A percentile compares a stretch with the other conserved stretches of the same genome.
Evolutionary conservation across 2,329 filamentous ascomycete genomes (phyloP).

Genomic region (Bipolaris oryzae): DNA sequence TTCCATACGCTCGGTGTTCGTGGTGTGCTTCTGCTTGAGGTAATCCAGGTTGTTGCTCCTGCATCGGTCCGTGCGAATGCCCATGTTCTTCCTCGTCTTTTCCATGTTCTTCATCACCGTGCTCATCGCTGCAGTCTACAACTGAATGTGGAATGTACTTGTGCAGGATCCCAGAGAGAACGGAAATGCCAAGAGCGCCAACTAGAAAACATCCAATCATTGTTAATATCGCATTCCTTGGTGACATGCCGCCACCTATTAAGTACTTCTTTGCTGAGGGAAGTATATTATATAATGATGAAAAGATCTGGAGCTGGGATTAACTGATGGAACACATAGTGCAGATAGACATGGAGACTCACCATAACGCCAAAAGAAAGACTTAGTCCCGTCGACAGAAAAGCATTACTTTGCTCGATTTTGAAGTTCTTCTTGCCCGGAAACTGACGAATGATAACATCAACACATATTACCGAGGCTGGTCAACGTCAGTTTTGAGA

Average conservation of each 20-base stretch:
- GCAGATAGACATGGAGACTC: slow-evolving; percentile 35
- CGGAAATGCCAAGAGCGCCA: slow-evolving; percentile 77
- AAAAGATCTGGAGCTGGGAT: slow-evolving; percentile 74
- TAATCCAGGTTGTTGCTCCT: slow-evolving; percentile 26
- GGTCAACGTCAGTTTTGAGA: slow-evolving; percentile 46
- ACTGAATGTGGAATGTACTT: slow-evolving; percentile 77
- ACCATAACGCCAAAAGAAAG: slow-evolving; percentile 98
- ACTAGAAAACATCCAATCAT: slow-evolving; percentile 72
- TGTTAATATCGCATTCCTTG: slow-evolving; percentile 70
- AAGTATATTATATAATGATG: slow-evolving; percentile 89
- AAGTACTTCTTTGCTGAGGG: slow-evolving; percentile 84
- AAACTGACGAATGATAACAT: slow-evolving; percentile 74
- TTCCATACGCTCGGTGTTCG: slow-evolving; percentile 28
- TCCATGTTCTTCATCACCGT: slow-evolving; percentile 61
- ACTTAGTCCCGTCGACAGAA: slow-evolving; percentile 86
- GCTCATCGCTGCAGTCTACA: slow-evolving; percentile 78
- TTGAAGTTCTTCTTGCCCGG: slow-evolving; percentile 78
- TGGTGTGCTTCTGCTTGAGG: slow-evolving; percentile 18
- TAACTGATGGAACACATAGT: slow-evolving; percentile 4
- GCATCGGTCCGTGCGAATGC: slow-evolving; percentile 27
- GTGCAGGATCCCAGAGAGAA: slow-evolving; percentile 74
- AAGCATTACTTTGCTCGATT: slow-evolving; percentile 87
- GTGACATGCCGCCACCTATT: slow-evolving; percentile 67
- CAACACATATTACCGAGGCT: slow-evolving; percentile 84
- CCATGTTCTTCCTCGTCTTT: slow-evolving; percentile 32